Conservation (phyloP, 2,329 filamentous ascomycete species). For the Mariannaea elegans region DNA sequence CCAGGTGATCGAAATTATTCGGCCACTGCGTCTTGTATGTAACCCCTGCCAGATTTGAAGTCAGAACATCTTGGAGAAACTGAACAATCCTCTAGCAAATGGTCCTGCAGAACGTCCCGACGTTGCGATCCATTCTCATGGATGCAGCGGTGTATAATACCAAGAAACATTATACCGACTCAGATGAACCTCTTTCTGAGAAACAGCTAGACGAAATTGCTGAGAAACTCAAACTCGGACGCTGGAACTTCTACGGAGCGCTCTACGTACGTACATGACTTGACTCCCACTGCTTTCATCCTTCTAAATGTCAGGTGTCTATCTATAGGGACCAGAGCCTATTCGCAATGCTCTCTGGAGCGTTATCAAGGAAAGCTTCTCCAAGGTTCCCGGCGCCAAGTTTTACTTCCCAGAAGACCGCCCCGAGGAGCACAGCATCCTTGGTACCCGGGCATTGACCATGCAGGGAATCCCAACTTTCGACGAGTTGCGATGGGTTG, state of each 20-base stretch:
- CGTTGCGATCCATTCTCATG: conserved; percentile 27
- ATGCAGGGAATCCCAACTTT: conserved; percentile 28
- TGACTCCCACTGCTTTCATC: too few species aligned
- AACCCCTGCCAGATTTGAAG: too few species aligned
- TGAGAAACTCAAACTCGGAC: conserved; percentile 28
- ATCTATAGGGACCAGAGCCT: conserved; percentile 22
- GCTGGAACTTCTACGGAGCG: conserved; percentile 37
- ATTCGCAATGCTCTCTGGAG: conserved; percentile 29
- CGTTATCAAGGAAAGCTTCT: conserved; percentile 28
- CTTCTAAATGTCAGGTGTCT: background rate
- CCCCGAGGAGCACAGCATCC: conserved; percentile 20
- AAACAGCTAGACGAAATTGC: conserved; percentile 27
- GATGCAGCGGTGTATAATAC: conserved; percentile 31
- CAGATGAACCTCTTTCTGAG: conserved; percentile 19
- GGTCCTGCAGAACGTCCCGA: conserved; percentile 34
- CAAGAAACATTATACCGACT: conserved; percentile 17
- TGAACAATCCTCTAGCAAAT: too few species aligned
- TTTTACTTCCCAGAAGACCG: conserved; percentile 33
- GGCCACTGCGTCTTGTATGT: conserved; percentile 26
- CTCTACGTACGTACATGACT: conserved; percentile 15
- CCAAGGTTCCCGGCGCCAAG: conserved; percentile 29
- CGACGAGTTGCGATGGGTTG: conserved; percentile 33
- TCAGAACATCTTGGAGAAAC: too few species aligned
- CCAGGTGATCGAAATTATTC: conserved; percentile 31
- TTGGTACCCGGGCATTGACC: conserved; percentile 26